Conservation (phyloP, 805 yeast species). For the Middelhovenomyces tepae region DNA sequence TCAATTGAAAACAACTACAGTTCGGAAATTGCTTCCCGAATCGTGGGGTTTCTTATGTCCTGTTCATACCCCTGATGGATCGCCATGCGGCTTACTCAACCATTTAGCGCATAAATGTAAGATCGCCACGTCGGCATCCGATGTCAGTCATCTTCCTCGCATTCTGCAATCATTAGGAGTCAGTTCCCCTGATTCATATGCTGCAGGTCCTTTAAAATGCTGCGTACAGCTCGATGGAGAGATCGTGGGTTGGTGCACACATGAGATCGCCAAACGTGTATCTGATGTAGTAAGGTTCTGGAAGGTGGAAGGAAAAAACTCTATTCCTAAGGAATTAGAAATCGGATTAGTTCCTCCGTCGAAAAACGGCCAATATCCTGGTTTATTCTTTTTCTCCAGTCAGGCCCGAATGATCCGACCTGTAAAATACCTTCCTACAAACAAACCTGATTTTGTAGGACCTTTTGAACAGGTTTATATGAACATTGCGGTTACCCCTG, state of each 20-base stretch:
- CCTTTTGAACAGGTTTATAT: constrained; percentile 97
- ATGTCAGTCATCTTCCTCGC: constrained; percentile 62
- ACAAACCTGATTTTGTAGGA: constrained; percentile 79
- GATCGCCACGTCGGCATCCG: constrained; percentile 68
- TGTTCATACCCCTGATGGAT: constrained; percentile 98
- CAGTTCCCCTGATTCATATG: constrained; percentile 64
- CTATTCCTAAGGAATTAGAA: constrained; percentile 81
- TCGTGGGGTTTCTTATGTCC: constrained; percentile 99
- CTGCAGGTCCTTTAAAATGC: constrained; percentile 80
- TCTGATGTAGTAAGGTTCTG: constrained; percentile 87
- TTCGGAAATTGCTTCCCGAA: constrained; percentile 91
- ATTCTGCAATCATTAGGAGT: constrained; percentile 69
- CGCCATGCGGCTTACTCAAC: constrained; percentile 96
- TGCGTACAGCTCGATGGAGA: constrained; percentile 92
- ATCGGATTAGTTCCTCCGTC: constrained; percentile 97
- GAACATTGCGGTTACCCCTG: constrained; percentile 91
- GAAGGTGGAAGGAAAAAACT: constrained; percentile 75
- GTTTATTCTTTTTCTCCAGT: constrained; percentile 84
- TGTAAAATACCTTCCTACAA: constrained; percentile 80
- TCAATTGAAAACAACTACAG: constrained; percentile 93
- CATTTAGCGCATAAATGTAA: constrained; percentile 94
- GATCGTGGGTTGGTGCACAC: constrained; percentile 90
- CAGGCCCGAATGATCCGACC: constrained; percentile 95
- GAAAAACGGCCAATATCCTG: constrained; percentile 93
- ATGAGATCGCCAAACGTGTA: constrained; percentile 73